These are phyloP conservation scores for Gracilaria caudata DNA, from an alignment of 23 red algal species.

Conservation along the genomic window DNA sequence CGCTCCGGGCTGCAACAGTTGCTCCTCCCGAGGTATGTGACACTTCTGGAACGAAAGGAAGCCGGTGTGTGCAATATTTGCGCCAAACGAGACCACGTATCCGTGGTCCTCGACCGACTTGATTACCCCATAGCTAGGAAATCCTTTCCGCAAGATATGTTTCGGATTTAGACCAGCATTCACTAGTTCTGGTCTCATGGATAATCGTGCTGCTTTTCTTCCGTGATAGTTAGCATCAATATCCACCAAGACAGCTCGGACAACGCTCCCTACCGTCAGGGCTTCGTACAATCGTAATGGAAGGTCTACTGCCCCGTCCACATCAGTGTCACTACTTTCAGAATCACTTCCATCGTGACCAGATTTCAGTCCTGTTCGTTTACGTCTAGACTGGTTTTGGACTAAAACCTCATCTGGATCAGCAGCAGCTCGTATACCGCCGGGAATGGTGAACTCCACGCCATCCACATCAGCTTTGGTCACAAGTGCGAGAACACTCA, in stretches of 20 bases:
- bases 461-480: slow-evolving; percentile 6
- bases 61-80: slow-evolving; percentile 20
- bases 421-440: slow-evolving; percentile 37
- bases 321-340: slow-evolving; percentile 40
- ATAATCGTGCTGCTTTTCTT: slow-evolving; percentile 24
- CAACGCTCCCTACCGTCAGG: slow-evolving; percentile 38
- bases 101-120: slow-evolving; percentile 75
- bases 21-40: background rate
- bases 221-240: slow-evolving; percentile 33
- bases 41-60: slow-evolving; percentile 55
- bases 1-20: slow-evolving; percentile 19
- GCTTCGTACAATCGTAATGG: slow-evolving; percentile 32
- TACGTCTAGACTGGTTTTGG: background rate
- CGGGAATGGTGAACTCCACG: slow-evolving; percentile 39
- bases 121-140: slow-evolving; percentile 22
- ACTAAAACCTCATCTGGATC: slow-evolving; percentile 49
- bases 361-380: background rate
- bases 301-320: background rate
- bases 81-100: slow-evolving; percentile 63
- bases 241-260: slow-evolving; percentile 32
- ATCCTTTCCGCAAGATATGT: slow-evolving; percentile 46
- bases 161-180: slow-evolving; percentile 60
- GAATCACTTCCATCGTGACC: background rate
- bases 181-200: slow-evolving; percentile 48
- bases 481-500: slow-evolving; percentile 46